A percentile compares a stretch with the other conserved stretches of the same genome.
Conservation (phyloP, 495 filamentous ascomycete genomes). For the Neurospora pannonica region DNA sequence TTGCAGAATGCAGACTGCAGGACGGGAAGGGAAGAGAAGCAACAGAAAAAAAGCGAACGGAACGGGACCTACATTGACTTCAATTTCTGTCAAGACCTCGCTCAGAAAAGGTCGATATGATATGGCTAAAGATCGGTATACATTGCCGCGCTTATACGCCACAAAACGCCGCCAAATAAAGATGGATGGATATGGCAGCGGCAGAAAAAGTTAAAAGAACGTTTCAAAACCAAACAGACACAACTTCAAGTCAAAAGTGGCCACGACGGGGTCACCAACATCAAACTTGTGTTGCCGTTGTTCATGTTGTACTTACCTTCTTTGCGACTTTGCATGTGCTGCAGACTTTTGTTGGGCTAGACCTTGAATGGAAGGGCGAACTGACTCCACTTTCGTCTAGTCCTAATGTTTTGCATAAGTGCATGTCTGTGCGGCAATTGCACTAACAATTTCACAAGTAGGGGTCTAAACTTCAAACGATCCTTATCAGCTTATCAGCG, state of each 20-base stretch:
- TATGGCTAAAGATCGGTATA: neutral
- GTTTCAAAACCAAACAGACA: neutral
- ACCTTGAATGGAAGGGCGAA: neutral
- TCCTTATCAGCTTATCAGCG: neutral
- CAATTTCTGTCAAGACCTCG: neutral
- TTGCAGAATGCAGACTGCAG: neutral
- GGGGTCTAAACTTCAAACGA: too few species aligned
- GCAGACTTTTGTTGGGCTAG: neutral
- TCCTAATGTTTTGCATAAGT: neutral
- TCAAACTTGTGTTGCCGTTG: neutral
- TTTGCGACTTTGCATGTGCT: neutral
- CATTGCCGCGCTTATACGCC: neutral
- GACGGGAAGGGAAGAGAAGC: neutral
- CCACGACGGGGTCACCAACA: neutral
- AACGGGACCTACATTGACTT: neutral
- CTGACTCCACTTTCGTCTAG: neutral
- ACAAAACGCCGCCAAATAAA: neutral
- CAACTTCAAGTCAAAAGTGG: neutral
- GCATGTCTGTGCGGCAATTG: neutral
- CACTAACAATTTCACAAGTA: neutral
- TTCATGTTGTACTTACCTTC: neutral
- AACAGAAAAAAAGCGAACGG: neutral
- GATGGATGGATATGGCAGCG: neutral
- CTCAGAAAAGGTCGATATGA: neutral
- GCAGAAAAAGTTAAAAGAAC: neutral